These are phyloP conservation scores for Eucalyptus coolabah DNA, from an alignment of 345 rosid species.

Conservation along the genomic window DNA sequence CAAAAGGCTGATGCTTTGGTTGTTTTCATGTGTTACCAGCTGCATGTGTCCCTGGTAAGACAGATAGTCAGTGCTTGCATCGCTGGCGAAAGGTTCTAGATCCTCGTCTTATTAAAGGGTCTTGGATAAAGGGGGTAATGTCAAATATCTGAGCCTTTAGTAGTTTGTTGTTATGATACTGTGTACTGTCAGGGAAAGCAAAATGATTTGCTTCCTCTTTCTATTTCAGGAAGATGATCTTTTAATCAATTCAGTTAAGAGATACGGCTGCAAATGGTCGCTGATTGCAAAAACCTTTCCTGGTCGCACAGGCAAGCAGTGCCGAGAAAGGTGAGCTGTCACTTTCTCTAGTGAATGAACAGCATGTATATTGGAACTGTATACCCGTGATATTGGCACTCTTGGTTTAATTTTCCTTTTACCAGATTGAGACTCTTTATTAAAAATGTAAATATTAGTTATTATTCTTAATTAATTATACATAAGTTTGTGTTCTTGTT, in stretches of 20 bases:
- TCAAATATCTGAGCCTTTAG: neutral
- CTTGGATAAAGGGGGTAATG: slow-evolving; percentile 39
- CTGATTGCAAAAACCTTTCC: slow-evolving; percentile 29
- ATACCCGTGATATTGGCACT: neutral
- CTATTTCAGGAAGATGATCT: slow-evolving; percentile 33
- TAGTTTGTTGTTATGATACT: neutral
- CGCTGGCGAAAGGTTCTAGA: slow-evolving; percentile 48
- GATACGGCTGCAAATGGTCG: slow-evolving; percentile 29
- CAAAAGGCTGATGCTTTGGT: neutral
- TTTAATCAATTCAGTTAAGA: slow-evolving; percentile 10
- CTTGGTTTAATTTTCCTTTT: neutral
- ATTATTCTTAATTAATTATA: neutral
- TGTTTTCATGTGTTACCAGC: slow-evolving; percentile 5
- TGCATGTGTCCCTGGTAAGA: slow-evolving; percentile 27
- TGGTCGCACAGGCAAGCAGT: slow-evolving; percentile 51
- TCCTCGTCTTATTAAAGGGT: slow-evolving; percentile 33
- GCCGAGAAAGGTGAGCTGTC: slow-evolving; percentile 33
- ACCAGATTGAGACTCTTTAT: neutral
- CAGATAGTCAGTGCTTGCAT: slow-evolving; percentile 40
- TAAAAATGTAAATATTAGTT: neutral
- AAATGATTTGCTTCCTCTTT: neutral
- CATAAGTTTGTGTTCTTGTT: neutral
- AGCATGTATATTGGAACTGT: neutral
- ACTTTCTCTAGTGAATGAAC: neutral
- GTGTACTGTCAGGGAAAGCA: neutral